These are phyloP conservation scores for Kwoniella pini DNA, from an alignment of 768 basidiomycete species.

Conservation along the genomic window DNA sequence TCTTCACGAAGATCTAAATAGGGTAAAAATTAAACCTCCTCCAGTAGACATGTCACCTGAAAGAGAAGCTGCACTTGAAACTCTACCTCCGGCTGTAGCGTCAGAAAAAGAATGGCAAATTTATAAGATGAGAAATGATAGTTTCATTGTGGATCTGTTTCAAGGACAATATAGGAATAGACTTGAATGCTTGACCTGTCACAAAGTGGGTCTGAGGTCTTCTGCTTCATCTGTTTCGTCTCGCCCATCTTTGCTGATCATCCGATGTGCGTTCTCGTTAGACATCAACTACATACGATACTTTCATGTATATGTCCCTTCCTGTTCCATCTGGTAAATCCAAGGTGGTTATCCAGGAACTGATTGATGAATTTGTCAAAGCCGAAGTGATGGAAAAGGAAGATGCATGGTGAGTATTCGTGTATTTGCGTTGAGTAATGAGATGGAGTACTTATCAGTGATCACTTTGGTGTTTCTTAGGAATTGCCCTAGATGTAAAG, in stretches of 20 bases:
- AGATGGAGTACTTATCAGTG: no score
- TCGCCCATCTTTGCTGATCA: background rate
- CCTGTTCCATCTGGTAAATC: constrained; percentile 70
- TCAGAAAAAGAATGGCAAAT: constrained; percentile 90
- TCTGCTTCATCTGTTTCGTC: background rate
- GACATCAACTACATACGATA: constrained; percentile 97
- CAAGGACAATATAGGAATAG: constrained; percentile 94
- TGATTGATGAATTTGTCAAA: constrained; percentile 86
- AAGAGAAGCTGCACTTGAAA: constrained; percentile 84
- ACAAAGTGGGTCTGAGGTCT: constrained; percentile 63
- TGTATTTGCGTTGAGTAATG: no score
- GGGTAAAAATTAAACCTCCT: constrained; percentile 71
- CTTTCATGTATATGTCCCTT: constrained; percentile 90
- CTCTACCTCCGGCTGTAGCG: constrained; percentile 79
- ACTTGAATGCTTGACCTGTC: constrained; percentile 84
- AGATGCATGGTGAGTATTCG: constrained; percentile 83
- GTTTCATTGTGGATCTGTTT: constrained; percentile 92
- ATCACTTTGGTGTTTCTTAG: no score
- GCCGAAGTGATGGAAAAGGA: constrained; percentile 87
- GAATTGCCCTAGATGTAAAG: constrained; percentile 94
- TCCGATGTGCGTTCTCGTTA: constrained; percentile 51
- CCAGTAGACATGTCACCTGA: constrained; percentile 67
- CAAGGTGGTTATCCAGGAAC: constrained; percentile 70
- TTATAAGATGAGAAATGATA: constrained; percentile 87
- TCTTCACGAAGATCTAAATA: constrained; percentile 83